Base-by-base conservation (phyloP, 306 rosid species). In the Castanea crenata region DNA sequence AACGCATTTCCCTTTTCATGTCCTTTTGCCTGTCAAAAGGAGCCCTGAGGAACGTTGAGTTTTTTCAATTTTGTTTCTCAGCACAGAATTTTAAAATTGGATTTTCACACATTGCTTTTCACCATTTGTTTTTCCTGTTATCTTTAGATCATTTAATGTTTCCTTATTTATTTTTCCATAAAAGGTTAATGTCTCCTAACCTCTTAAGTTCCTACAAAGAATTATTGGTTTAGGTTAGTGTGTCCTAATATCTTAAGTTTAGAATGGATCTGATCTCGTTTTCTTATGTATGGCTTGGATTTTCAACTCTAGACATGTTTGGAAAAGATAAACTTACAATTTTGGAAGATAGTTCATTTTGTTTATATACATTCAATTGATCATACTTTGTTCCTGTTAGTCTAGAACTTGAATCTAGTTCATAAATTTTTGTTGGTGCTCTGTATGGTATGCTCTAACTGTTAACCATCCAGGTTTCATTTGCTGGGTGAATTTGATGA, bases 401-500 rank as follows among this genome's bases (percentile, higher is more conserved):
- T 54, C 58, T 18, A 65, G 20, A 41, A 23, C 54, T 69, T 70
- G 46, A 51, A 3, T 31, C 19, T 5, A 11, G 44, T 27, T 15
- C 55, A 27, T 80, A 76, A 49, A 71, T 80, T 62, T 62, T 65
- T 71, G 21, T 74, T 58, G 69, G 58, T 76, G 73, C 74, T 82
- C 69, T 83, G 73, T 49, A 10, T 49, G 54, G 82, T 81, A 83
- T 76, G 85, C 83, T 32, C 76, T 34, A 80, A 49, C 81, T 76
- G 75, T 78, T 87, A 77, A 71, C 73, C 46, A 69, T 82, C 4
- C 90, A 93, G 98, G 89, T 93, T 93, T 81, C 98, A 93, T 82
- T 88, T 91, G 94, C 89, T 93, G 85, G 87, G 85, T 81, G 98
- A 91, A 80, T 93, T 93, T 84, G 98, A 93, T 84, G 93, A 90